phyloP scores from a whole-genome alignment of 768 basidiomycete species.

The Kwoniella dejecticola region DNA sequence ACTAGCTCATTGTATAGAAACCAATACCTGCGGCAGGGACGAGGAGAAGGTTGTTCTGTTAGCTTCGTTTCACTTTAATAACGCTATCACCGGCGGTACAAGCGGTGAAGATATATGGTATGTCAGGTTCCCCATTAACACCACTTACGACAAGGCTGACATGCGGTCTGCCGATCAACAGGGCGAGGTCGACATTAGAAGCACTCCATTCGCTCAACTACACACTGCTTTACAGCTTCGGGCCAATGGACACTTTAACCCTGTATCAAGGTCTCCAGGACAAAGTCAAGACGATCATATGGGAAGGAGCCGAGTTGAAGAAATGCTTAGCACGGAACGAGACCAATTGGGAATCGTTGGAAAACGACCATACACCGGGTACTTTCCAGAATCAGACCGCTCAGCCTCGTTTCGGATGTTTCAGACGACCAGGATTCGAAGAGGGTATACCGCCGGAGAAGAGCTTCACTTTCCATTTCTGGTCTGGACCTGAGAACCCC shows the following conservation, averaged over 20 bases:
- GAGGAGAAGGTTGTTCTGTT: slow-evolving; percentile 28
- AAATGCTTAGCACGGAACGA: slow-evolving; percentile 24
- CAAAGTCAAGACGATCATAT: slow-evolving; percentile 31
- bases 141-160: neutral
- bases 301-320: slow-evolving; percentile 19
- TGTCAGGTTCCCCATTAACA: neutral
- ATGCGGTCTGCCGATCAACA: neutral
- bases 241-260: slow-evolving; percentile 31
- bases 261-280: slow-evolving; percentile 32
- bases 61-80: slow-evolving; percentile 26
- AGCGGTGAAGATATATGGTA: slow-evolving; percentile 33
- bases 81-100: slow-evolving; percentile 16
- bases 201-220: slow-evolving; percentile 33
- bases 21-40: slow-evolving; percentile 22
- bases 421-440: slow-evolving; percentile 27
- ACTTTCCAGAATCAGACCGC: slow-evolving; percentile 13
- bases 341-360: slow-evolving; percentile 12
- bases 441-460: slow-evolving; percentile 40
- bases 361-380: slow-evolving; percentile 17
- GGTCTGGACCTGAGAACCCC: slow-evolving; percentile 26
- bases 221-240: slow-evolving; percentile 33
- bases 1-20: slow-evolving; percentile 23
- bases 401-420: slow-evolving; percentile 24
- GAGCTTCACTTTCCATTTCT: slow-evolving; percentile 40
- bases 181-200: slow-evolving; percentile 28